phyloP scores from a whole-genome alignment of 2,329 filamentous ascomycete species.

The Cryphonectria japonica region DNA sequence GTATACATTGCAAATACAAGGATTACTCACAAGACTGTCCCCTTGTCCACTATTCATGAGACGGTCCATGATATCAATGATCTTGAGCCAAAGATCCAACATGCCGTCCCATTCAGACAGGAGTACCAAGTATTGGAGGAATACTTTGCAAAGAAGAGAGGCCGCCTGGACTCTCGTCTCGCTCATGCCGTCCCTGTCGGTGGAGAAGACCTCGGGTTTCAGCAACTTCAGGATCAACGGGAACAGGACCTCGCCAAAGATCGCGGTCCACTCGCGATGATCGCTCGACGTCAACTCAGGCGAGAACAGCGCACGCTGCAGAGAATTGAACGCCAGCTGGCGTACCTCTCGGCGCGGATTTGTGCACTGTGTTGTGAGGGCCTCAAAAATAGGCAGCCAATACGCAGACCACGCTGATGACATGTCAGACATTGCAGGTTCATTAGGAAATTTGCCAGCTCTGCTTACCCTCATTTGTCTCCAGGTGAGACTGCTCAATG shows the following conservation, averaged over 20 bases:
- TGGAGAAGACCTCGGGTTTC: slow-evolving; percentile 92
- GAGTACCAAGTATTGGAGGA: slow-evolving; percentile 87
- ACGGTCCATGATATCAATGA: slow-evolving; percentile 92
- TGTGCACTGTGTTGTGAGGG: slow-evolving; percentile 85
- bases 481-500: slow-evolving; percentile 91
- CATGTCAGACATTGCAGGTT: slow-evolving; percentile 33
- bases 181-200: slow-evolving; percentile 89
- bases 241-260: slow-evolving; percentile 92
- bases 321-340: slow-evolving; percentile 80
- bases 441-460: background rate
- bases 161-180: slow-evolving; percentile 92
- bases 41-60: slow-evolving; percentile 95
- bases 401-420: slow-evolving; percentile 88
- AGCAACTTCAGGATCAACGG: slow-evolving; percentile 84
- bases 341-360: slow-evolving; percentile 94
- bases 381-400: slow-evolving; percentile 93
- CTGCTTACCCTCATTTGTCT: slow-evolving; percentile 74
- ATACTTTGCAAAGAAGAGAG: slow-evolving; percentile 91
- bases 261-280: slow-evolving; percentile 90
- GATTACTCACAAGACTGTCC: slow-evolving; percentile 73
- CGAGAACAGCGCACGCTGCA: slow-evolving; percentile 85
- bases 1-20: slow-evolving; percentile 5
- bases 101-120: slow-evolving; percentile 86
- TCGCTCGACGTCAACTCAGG: slow-evolving; percentile 81
- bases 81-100: slow-evolving; percentile 88